Percentiles rank a stretch among this genome's conserved stretches.
These are phyloP conservation scores for Linnemannia zychae DNA, from an alignment of 192 early-diverging fungal species.

Conservation along the genomic window DNA sequence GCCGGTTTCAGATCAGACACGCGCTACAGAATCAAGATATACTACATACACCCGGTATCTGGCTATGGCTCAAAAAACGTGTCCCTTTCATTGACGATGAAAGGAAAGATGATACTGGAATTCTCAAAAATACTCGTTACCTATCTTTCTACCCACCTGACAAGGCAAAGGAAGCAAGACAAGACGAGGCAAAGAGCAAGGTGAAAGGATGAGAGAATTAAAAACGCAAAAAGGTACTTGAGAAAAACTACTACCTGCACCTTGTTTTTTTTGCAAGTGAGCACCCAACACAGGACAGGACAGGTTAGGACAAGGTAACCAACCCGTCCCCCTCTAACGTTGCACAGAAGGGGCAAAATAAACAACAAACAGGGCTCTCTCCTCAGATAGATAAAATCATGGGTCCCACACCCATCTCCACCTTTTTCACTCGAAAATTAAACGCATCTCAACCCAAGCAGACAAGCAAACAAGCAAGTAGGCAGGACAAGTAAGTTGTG, in stretches of 20 bases:
- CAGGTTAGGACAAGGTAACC: neutral
- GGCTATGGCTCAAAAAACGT: no score
- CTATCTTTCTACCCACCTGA: neutral
- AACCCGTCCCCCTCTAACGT: neutral
- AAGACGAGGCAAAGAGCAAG: no score
- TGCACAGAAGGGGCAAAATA: neutral
- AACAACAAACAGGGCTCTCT: neutral
- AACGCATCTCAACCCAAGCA: neutral
- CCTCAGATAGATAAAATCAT: neutral
- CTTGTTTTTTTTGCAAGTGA: neutral
- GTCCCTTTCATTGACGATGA: neutral
- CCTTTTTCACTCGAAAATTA: neutral
- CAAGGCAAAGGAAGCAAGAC: no score
- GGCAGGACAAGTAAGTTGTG: no score
- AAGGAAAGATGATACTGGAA: neutral
- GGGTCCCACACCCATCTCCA: neutral
- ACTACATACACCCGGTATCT: no score
- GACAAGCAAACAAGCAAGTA: no score
- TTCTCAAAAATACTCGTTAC: neutral
- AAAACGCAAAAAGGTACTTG: neutral
- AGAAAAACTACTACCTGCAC: neutral
- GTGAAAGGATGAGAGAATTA: neutral
- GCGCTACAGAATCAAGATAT: no score
- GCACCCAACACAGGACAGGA: neutral
- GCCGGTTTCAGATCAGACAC: no score